Percentiles rank a stretch among this genome's conserved stretches.
Evolutionary conservation across 106 monocot genomes (phyloP).

Genomic region (Phalaenopsis equestris): DNA sequence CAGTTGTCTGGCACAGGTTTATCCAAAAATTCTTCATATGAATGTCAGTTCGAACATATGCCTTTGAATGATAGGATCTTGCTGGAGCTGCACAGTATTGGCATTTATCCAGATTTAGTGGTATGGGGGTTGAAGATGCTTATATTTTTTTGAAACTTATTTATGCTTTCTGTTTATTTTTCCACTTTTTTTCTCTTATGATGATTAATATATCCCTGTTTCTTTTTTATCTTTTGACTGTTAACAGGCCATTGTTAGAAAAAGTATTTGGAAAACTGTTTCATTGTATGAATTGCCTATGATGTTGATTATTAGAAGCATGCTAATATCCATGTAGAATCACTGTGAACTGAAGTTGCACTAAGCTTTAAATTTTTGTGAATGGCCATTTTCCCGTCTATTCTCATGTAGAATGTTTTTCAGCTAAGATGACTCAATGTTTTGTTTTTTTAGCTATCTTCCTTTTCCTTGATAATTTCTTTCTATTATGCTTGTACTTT

Average conservation of each 20-base stretch:
- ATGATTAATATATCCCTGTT: not conserved
- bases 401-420: not conserved
- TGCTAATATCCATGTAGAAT: not conserved
- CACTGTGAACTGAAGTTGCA: not conserved
- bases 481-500: not conserved
- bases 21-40: slow-evolving; percentile 24
- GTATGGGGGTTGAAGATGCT: slow-evolving; percentile 29
- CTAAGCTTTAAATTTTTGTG: not conserved
- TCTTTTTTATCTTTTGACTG: not conserved
- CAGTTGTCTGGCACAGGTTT: slow-evolving; percentile 10
- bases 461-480: not conserved
- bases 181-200: not conserved
- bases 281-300: not conserved
- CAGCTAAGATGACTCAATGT: not conserved
- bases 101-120: slow-evolving; percentile 52
- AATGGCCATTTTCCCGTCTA: not conserved
- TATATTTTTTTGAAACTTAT: not conserved
- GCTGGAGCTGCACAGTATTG: slow-evolving; percentile 89
- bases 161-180: not conserved
- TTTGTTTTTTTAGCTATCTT: not conserved
- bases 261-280: not conserved
- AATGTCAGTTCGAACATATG: slow-evolving; percentile 55
- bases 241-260: not conserved
- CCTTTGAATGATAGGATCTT: slow-evolving; percentile 72
- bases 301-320: not conserved